Percentiles rank a stretch among this genome's conserved stretches.
phyloP scores from a whole-genome alignment of 108 stramenopile species.

The Fistulifera pelliculosa region DNA sequence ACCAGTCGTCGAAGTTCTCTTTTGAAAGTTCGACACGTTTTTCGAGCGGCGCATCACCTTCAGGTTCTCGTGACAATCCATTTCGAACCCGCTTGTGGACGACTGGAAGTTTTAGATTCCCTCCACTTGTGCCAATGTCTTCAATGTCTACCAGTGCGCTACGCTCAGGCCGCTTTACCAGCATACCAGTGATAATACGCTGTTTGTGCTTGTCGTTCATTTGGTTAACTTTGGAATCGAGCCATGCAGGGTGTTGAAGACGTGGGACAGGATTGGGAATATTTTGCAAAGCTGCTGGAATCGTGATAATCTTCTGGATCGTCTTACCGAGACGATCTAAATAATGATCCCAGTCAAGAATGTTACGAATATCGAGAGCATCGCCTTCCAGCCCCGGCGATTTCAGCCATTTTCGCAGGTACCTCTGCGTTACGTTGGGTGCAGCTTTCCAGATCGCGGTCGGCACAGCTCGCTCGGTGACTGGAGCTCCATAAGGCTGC shows the following conservation, averaged over 20 bases:
- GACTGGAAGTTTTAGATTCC: conserved; percentile 49
- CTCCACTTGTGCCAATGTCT: conserved; percentile 40
- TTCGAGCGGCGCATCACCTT: background rate
- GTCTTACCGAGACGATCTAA: conserved; percentile 89
- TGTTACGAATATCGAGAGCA: conserved; percentile 86
- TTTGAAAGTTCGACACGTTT: conserved; percentile 34
- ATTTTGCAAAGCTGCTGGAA: conserved; percentile 96
- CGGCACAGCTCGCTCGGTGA: conserved; percentile 94
- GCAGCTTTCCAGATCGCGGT: conserved; percentile 90
- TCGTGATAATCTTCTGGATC: conserved; percentile 98
- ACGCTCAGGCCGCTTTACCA: background rate
- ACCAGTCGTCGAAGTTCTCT: conserved; percentile 77
- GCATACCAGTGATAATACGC: conserved; percentile 44
- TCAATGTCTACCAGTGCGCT: conserved; percentile 52
- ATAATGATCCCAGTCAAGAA: conserved; percentile 99
- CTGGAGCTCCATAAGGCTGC: conserved; percentile 91
- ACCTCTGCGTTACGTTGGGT: conserved; percentile 78
- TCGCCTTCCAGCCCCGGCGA: conserved; percentile 73
- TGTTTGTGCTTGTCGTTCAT: conserved; percentile 85
- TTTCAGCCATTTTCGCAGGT: conserved; percentile 91
- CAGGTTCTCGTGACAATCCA: conserved; percentile 6
- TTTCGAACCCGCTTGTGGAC: conserved; percentile 36
- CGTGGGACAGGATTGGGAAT: conserved; percentile 92
- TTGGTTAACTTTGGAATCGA: conserved; percentile 74
- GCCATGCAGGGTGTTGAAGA: conserved; percentile 94